phyloP scores from a whole-genome alignment of 495 filamentous ascomycete genomes.

The Pseudotulostoma volvatum region DNA sequence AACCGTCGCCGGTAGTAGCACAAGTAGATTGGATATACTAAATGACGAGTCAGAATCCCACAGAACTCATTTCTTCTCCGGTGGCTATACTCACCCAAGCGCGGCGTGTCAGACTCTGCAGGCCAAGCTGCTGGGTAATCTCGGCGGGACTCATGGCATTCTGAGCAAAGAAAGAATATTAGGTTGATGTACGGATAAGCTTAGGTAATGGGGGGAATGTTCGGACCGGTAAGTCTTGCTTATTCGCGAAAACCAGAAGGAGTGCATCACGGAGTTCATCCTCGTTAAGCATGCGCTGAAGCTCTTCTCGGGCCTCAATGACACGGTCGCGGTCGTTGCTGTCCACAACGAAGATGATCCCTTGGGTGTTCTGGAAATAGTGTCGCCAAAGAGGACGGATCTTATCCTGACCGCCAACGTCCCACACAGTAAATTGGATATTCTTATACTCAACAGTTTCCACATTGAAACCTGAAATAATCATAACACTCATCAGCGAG shows the following conservation, averaged over 20 bases:
- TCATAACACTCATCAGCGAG: constrained; percentile 1
- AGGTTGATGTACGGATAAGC: constrained; percentile 7
- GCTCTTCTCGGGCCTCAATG: constrained; percentile 93
- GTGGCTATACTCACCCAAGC: constrained; percentile 65
- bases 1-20: constrained; percentile 97
- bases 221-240: constrained; percentile 97
- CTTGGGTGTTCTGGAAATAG: constrained; percentile 99
- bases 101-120: constrained; percentile 94
- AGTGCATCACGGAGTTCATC: constrained; percentile 96
- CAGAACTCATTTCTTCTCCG: not conserved
- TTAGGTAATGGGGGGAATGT: not conserved
- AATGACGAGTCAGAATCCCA: constrained; percentile 7
- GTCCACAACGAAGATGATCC: constrained; percentile 99
- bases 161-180: constrained; percentile 26
- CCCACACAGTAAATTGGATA: constrained; percentile 99
- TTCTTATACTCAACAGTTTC: constrained; percentile 99
- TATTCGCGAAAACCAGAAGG: constrained; percentile 98
- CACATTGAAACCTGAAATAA: constrained; percentile 85
- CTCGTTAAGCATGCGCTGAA: constrained; percentile 99
- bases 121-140: constrained; percentile 98
- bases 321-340: constrained; percentile 99
- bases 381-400: constrained; percentile 95
- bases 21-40: constrained; percentile 99
- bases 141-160: constrained; percentile 99
- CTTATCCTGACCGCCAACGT: constrained; percentile 99